A percentile compares a stretch with the other conserved stretches of the same genome.
phyloP scores from a whole-genome alignment of 1,139 yeast species.

The Geotrichum cucujoidarum region DNA sequence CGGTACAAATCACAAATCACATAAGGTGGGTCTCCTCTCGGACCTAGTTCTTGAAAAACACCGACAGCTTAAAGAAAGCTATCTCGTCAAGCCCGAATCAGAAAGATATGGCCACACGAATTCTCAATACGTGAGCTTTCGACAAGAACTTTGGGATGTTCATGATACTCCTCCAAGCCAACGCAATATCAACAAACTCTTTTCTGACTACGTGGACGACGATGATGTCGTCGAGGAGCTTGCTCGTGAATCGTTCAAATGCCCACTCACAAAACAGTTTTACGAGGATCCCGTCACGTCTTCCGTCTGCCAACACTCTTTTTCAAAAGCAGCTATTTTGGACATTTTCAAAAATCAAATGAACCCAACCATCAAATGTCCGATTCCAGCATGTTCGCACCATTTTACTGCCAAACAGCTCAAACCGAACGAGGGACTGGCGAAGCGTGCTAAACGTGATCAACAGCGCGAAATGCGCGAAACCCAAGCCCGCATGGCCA shows the following conservation, averaged over 20 bases:
- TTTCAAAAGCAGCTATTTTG: constrained; percentile 26
- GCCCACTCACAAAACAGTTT: constrained; percentile 29
- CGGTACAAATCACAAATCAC: background rate
- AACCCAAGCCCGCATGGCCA: constrained; percentile 22
- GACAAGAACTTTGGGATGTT: constrained; percentile 23
- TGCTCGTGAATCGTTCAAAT: constrained; percentile 28
- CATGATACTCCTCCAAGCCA: constrained; percentile 22
- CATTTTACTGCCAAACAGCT: constrained; percentile 17
- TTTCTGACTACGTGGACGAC: constrained; percentile 28
- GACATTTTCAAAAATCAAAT: constrained; percentile 20
- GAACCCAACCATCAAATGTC: constrained; percentile 22
- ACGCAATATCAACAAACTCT: constrained; percentile 26
- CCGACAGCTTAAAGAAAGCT: background rate
- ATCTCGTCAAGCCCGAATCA: background rate
- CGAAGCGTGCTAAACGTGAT: constrained; percentile 24
- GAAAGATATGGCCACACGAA: constrained; percentile 9
- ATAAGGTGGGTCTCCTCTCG: background rate
- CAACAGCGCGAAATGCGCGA: constrained; percentile 19
- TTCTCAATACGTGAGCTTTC: constrained; percentile 4
- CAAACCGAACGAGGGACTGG: constrained; percentile 23
- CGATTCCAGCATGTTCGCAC: constrained; percentile 29
- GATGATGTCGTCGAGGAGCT: constrained; percentile 30
- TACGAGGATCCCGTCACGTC: constrained; percentile 30
- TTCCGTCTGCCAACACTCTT: constrained; percentile 28
- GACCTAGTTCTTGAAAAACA: background rate